Percentiles rank a stretch among this genome's conserved stretches.
These are phyloP conservation scores for Colletotrichum cereale DNA, from an alignment of 2,329 filamentous ascomycete genomes.

Conservation along the genomic window DNA sequence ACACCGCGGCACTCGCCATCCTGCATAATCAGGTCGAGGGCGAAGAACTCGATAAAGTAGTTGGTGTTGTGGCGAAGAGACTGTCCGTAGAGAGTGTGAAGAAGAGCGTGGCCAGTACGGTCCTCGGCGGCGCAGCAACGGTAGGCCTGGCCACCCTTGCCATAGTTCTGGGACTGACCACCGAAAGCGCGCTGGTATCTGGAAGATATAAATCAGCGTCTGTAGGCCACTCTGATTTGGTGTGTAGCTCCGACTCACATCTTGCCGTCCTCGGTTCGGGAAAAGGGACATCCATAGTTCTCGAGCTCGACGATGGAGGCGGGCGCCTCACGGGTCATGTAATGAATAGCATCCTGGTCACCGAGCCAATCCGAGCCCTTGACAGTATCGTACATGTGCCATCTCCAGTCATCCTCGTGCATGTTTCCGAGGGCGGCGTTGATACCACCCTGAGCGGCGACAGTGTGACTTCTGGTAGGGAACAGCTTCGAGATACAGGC, in stretches of 20 bases:
- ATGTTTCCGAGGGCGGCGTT: conserved; percentile 93
- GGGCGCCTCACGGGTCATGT: conserved; percentile 96
- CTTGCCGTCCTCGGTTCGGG: conserved; percentile 93
- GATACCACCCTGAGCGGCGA: conserved; percentile 86
- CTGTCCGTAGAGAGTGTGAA: conserved; percentile 98
- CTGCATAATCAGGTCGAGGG: conserved; percentile 96
- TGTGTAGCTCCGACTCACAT: conserved; percentile 71
- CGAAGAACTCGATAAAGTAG: conserved; percentile 99
- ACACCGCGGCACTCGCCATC: conserved; percentile 97
- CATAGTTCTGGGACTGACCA: conserved; percentile 94
- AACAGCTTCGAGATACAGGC: conserved; percentile 91
- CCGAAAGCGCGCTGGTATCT: conserved; percentile 98
- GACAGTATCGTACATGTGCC: conserved; percentile 99
- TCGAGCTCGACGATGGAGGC: conserved; percentile 94
- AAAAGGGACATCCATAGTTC: conserved; percentile 98
- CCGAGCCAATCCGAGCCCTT: conserved; percentile 98
- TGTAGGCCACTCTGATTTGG: not conserved
- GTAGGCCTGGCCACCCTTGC: conserved; percentile 98
- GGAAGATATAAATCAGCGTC: conserved; percentile 43
- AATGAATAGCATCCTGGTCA: conserved; percentile 97
- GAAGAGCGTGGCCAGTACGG: conserved; percentile 94
- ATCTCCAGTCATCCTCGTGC: conserved; percentile 98
- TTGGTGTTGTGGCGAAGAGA: conserved; percentile 98
- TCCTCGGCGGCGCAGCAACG: conserved; percentile 96
- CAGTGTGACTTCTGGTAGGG: conserved; percentile 87